These are phyloP conservation scores for Solanum aculeatissimum DNA, from an alignment of 305 asterid genomes.

Conservation along the genomic window DNA sequence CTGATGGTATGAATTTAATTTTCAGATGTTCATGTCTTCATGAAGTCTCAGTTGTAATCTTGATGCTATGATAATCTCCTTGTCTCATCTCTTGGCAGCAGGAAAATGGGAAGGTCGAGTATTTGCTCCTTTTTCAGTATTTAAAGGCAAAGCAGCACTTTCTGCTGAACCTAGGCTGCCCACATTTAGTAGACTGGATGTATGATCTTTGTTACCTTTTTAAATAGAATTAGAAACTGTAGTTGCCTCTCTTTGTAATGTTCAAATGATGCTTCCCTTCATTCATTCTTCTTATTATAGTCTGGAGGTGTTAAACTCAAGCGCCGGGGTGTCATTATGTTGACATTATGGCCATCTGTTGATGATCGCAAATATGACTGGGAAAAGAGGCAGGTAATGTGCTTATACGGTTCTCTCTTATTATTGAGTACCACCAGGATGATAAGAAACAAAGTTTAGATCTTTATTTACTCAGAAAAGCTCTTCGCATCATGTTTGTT, in stretches of 20 bases:
- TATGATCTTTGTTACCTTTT: constrained; percentile 14
- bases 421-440: not conserved
- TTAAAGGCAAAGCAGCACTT: constrained; percentile 88
- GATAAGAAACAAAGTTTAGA: not conserved
- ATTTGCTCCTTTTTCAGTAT: constrained; percentile 67
- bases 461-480: not conserved
- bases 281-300: constrained; percentile 15
- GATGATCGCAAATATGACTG: constrained; percentile 88
- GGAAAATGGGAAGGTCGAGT: constrained; percentile 28
- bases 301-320: constrained; percentile 58
- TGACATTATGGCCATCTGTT: constrained; percentile 71
- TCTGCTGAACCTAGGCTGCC: constrained; percentile 65
- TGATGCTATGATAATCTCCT: constrained; percentile 5
- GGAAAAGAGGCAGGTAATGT: constrained; percentile 73
- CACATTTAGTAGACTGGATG: constrained; percentile 50
- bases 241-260: not conserved
- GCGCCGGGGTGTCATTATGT: constrained; percentile 61
- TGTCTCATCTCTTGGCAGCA: not conserved
- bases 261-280: not conserved
- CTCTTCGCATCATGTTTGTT: not conserved
- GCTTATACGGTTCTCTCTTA: not conserved
- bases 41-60: not conserved
- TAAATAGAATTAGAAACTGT: not conserved
- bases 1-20: constrained; percentile 24
- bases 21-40: not conserved